Percentiles rank a stretch among this genome's conserved stretches.
These are phyloP conservation scores for Calonectria hawksworthii DNA, from an alignment of 2,329 filamentous ascomycete species.

Conservation along the genomic window DNA sequence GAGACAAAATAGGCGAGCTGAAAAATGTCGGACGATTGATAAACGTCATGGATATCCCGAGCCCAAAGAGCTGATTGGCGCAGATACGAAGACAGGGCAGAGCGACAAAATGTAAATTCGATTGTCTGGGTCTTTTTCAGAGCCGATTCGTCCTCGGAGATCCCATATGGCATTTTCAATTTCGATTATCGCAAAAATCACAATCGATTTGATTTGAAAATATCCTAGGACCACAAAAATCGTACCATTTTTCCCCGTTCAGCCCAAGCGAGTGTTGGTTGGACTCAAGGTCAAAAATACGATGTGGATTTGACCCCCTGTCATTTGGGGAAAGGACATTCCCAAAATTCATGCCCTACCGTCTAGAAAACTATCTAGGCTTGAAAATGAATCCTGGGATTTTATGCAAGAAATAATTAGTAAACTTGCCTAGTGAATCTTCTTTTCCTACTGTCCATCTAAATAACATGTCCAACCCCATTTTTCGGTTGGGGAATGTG, in stretches of 20 bases:
- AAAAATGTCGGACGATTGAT: background rate
- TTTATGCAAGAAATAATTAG: background rate
- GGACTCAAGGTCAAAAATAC: background rate
- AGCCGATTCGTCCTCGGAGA: background rate
- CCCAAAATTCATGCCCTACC: too few relatives aligned
- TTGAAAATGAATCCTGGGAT: too few relatives aligned
- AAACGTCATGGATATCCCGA: background rate
- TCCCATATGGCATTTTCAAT: background rate
- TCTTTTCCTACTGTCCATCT: too few relatives aligned
- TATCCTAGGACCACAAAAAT: background rate
- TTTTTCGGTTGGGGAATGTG: background rate
- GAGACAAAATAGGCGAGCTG: background rate
- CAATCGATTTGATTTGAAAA: background rate
- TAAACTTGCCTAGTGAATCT: background rate
- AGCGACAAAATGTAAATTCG: background rate
- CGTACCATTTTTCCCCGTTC: background rate
- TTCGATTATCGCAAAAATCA: background rate
- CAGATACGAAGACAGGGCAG: background rate
- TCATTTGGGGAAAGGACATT: too few relatives aligned
- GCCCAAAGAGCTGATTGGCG: background rate
- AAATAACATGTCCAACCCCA: background rate
- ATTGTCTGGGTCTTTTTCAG: background rate
- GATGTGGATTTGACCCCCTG: background rate
- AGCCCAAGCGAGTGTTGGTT: accelerated
- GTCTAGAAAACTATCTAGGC: too few relatives aligned